Evolutionary conservation across 495 filamentous ascomycete species (phyloP).

Genomic region (Tirmania nivea): DNA sequence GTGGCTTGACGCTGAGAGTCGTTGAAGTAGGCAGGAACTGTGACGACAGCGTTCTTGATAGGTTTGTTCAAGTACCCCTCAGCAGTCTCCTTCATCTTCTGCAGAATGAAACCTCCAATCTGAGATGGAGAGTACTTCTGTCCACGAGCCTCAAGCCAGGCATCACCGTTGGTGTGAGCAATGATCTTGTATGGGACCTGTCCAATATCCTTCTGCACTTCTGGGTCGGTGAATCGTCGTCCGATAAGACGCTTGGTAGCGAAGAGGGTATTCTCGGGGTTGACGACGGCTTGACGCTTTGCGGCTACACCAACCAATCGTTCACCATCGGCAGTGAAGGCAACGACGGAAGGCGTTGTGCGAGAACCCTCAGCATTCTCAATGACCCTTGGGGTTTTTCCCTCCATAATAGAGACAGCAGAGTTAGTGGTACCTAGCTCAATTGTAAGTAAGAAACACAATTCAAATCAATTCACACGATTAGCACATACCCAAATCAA

Average conservation of each 20-base stretch:
- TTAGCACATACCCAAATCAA: constrained; percentile 68
- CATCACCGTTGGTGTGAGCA: constrained; percentile 92
- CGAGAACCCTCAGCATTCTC: constrained; percentile 92
- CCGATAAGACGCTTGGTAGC: constrained; percentile 99
- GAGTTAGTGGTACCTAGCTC: constrained; percentile 91
- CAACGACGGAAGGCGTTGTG: constrained; percentile 92
- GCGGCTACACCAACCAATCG: constrained; percentile 93
- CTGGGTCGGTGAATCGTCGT: constrained; percentile 86
- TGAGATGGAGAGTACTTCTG: constrained; percentile 97
- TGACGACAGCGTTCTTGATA: constrained; percentile 87
- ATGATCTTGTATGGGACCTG: constrained; percentile 99
- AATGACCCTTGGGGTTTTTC: constrained; percentile 83
- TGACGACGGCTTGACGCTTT: constrained; percentile 97
- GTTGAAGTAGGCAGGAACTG: constrained; percentile 95
- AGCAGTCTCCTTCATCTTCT: constrained; percentile 98
- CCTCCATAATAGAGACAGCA: constrained; percentile 93
- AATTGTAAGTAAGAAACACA: constrained; percentile 16
- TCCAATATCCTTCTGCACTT: constrained; percentile 95
- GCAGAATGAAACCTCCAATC: constrained; percentile 87
- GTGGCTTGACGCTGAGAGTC: constrained; percentile 94
- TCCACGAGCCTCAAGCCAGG: constrained; percentile 89
- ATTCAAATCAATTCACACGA: constrained; percentile 1
- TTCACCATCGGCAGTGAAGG: constrained; percentile 92
- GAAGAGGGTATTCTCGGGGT: constrained; percentile 97
- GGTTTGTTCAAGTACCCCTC: constrained; percentile 74